Percentiles rank a stretch among this genome's conserved stretches.
phyloP scores from a whole-genome alignment of 805 yeast species.

The Barnettozyma californica region DNA sequence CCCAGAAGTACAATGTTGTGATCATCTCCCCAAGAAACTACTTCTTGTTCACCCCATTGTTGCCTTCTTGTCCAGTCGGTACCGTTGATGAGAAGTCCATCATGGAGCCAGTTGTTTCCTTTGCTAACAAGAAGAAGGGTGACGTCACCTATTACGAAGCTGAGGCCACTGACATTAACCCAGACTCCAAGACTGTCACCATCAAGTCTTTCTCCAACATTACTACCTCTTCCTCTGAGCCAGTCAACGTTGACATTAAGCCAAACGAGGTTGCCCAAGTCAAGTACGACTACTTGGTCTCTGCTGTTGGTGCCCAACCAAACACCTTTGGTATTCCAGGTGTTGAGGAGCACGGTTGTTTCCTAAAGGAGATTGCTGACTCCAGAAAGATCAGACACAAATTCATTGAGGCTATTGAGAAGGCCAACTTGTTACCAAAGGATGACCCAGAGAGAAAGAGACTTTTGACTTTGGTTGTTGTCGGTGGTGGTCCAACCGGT shows the following conservation, averaged over 20 bases:
- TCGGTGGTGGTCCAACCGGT: conserved; percentile 99
- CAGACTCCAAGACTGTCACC: conserved; percentile 56
- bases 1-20: conserved; percentile 81
- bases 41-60: conserved; percentile 90
- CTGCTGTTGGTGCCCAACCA: conserved; percentile 94
- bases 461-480: conserved; percentile 81
- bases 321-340: conserved; percentile 95
- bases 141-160: conserved; percentile 85
- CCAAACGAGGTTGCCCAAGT: conserved; percentile 40
- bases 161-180: conserved; percentile 80
- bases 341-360: conserved; percentile 81
- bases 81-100: conserved; percentile 86
- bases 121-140: conserved; percentile 73
- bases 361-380: conserved; percentile 86
- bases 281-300: conserved; percentile 76
- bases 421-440: conserved; percentile 74
- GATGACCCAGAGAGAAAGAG: conserved; percentile 75
- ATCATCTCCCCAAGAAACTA: conserved; percentile 93
- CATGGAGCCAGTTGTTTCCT: conserved; percentile 86
- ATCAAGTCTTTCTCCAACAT: conserved; percentile 41
- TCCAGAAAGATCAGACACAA: conserved; percentile 78
- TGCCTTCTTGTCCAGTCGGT: conserved; percentile 94
- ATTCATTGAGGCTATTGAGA: conserved; percentile 83
- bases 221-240: conserved; percentile 5
- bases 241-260: conserved; percentile 11